Evolutionary conservation across 768 basidiomycete genomes (phyloP).

Genomic region (Strobilomyces echinocephalus): DNA sequence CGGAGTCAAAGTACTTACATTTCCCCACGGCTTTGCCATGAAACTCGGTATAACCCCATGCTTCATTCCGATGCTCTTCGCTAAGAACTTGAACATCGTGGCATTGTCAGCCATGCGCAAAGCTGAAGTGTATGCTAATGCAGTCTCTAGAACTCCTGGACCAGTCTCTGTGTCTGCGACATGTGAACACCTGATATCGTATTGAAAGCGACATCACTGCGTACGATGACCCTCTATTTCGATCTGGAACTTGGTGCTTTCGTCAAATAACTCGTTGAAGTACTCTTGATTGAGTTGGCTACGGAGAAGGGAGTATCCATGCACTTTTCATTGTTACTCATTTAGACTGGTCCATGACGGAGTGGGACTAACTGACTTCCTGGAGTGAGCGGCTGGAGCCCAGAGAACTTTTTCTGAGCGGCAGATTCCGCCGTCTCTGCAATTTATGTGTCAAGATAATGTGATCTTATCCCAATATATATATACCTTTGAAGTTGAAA

Average conservation of each 20-base stretch:
- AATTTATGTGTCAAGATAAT: slow-evolving; percentile 8
- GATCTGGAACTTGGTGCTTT: slow-evolving; percentile 65
- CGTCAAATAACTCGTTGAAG: slow-evolving; percentile 85
- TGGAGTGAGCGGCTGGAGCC: slow-evolving; percentile 77
- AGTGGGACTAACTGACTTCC: slow-evolving; percentile 63
- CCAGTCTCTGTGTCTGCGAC: slow-evolving; percentile 84
- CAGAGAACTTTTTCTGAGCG: slow-evolving; percentile 71
- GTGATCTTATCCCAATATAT: background rate
- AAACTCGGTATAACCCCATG: slow-evolving; percentile 89
- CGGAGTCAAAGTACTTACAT: slow-evolving; percentile 46
- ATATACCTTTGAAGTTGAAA: slow-evolving; percentile 82
- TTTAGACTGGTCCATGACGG: background rate
- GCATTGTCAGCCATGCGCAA: slow-evolving; percentile 88
- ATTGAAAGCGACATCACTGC: slow-evolving; percentile 13
- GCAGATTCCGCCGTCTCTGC: slow-evolving; percentile 76
- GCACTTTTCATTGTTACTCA: slow-evolving; percentile 53
- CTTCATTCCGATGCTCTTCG: slow-evolving; percentile 89
- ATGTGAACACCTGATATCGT: slow-evolving; percentile 2
- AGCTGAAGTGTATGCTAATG: slow-evolving; percentile 78
- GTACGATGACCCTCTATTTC: slow-evolving; percentile 83
- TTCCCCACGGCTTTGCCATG: slow-evolving; percentile 97
- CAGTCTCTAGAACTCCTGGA: slow-evolving; percentile 83
- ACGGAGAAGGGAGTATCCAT: slow-evolving; percentile 91
- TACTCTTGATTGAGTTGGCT: slow-evolving; percentile 87
- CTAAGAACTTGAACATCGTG: slow-evolving; percentile 84